A percentile compares a stretch with the other conserved stretches of the same genome.
These are phyloP conservation scores for Sphagnum contortum DNA, from an alignment of 225 moss, liverwort and hornwort species.

Conservation along the genomic window DNA sequence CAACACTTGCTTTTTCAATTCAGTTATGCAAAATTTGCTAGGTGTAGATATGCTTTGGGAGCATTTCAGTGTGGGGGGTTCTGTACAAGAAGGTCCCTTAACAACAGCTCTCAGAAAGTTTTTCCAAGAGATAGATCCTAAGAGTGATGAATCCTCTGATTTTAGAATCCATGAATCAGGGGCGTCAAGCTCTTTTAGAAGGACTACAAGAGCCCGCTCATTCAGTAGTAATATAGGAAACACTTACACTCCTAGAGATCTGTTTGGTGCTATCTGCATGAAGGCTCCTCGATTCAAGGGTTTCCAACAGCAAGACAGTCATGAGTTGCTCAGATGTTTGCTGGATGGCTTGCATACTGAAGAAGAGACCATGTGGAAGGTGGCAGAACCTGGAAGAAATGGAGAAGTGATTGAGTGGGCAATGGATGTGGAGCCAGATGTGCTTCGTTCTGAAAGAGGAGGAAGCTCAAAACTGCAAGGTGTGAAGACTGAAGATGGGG, in stretches of 20 bases:
- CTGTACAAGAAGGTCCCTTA: slow-evolving; percentile 44
- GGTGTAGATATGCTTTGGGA: slow-evolving; percentile 64
- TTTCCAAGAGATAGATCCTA: slow-evolving; percentile 46
- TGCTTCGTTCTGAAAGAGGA: slow-evolving; percentile 5
- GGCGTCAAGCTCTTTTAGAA: slow-evolving; percentile 10
- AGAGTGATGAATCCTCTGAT: slow-evolving; percentile 9
- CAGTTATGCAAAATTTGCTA: slow-evolving; percentile 91
- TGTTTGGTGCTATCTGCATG: slow-evolving; percentile 65
- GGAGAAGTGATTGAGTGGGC: neutral
- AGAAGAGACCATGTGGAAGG: slow-evolving; percentile 52
- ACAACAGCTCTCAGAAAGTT: slow-evolving; percentile 48
- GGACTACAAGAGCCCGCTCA: slow-evolving; percentile 29
- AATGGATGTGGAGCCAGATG: slow-evolving; percentile 7
- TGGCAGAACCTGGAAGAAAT: slow-evolving; percentile 4
- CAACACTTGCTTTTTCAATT: slow-evolving; percentile 91
- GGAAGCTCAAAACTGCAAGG: slow-evolving; percentile 4
- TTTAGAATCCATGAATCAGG: too few relatives aligned
- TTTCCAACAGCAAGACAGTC: slow-evolving; percentile 89
- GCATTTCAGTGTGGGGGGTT: slow-evolving; percentile 41
- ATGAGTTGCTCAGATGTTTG: slow-evolving; percentile 70
- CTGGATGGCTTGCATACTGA: slow-evolving; percentile 81
- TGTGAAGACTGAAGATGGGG: slow-evolving; percentile 1
- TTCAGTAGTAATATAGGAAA: slow-evolving; percentile 46
- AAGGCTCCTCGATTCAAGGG: slow-evolving; percentile 89
- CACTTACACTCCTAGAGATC: slow-evolving; percentile 50